phyloP scores from a whole-genome alignment of 2,329 filamentous ascomycete genomes.

The Talaromyces islandicus region DNA sequence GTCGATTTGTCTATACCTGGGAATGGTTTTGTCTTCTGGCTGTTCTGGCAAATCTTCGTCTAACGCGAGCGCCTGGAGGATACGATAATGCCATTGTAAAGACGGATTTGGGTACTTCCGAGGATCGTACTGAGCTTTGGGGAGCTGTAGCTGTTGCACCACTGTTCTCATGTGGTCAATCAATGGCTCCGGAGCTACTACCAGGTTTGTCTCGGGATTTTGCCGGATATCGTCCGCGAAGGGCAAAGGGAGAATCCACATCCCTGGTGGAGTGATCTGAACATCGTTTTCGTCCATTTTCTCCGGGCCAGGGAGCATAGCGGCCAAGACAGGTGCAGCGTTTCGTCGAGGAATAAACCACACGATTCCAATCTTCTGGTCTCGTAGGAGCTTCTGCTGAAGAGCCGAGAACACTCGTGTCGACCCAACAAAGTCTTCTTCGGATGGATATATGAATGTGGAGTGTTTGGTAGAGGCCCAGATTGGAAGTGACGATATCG shows the following conservation, averaged over 20 bases:
- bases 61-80: slow-evolving; percentile 82
- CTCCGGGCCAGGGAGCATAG: slow-evolving; percentile 70
- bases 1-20: slow-evolving; percentile 79
- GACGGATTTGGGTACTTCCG: slow-evolving; percentile 84
- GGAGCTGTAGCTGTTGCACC: slow-evolving; percentile 80
- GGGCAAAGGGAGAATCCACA: slow-evolving; percentile 85
- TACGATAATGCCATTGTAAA: slow-evolving; percentile 95
- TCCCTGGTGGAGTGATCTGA: slow-evolving; percentile 69
- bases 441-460: slow-evolving; percentile 88
- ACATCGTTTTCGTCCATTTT: slow-evolving; percentile 59
- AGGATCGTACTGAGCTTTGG: slow-evolving; percentile 78
- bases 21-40: slow-evolving; percentile 71
- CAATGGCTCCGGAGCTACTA: slow-evolving; percentile 61
- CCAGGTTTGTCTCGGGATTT: slow-evolving; percentile 56
- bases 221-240: slow-evolving; percentile 83
- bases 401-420: slow-evolving; percentile 88
- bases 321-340: slow-evolving; percentile 70
- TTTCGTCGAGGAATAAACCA: slow-evolving; percentile 86
- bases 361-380: slow-evolving; percentile 74
- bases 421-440: slow-evolving; percentile 83
- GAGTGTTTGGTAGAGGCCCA: slow-evolving; percentile 86
- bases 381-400: slow-evolving; percentile 75
- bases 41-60: slow-evolving; percentile 81
- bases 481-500: slow-evolving; percentile 63
- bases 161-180: slow-evolving; percentile 77